Conservation (phyloP, 2,329 filamentous ascomycete genomes). For the Exophiala sideris region DNA sequence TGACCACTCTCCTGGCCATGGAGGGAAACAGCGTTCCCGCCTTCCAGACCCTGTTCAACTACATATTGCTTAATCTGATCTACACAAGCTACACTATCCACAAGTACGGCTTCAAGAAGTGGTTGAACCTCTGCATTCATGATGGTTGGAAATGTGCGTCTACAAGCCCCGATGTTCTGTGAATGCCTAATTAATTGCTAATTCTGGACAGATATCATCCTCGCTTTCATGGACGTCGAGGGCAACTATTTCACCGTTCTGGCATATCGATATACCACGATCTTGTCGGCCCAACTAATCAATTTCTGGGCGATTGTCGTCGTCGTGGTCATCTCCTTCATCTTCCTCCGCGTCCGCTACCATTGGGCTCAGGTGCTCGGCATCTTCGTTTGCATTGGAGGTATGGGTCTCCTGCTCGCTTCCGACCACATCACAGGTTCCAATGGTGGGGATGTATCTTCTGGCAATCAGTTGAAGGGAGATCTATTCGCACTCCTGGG, state of each 20-base stretch:
- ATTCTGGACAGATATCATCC: conserved; percentile 62
- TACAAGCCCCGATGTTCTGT: background rate
- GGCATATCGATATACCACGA: conserved; percentile 88
- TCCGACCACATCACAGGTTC: conserved; percentile 77
- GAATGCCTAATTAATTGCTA: background rate
- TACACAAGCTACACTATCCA: conserved; percentile 79
- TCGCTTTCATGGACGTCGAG: conserved; percentile 89
- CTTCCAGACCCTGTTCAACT: conserved; percentile 95
- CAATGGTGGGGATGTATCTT: conserved; percentile 58
- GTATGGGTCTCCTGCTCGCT: conserved; percentile 80
- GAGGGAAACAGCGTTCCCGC: conserved; percentile 79
- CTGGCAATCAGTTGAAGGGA: conserved; percentile 75
- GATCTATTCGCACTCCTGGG: conserved; percentile 88
- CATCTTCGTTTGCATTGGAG: conserved; percentile 86
- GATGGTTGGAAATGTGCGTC: conserved; percentile 78
- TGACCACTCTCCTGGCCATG: conserved; percentile 69
- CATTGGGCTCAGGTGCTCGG: conserved; percentile 78
- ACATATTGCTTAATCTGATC: conserved; percentile 75
- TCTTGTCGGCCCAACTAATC: conserved; percentile 88
- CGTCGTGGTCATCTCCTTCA: conserved; percentile 80
- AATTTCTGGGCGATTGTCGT: conserved; percentile 98
- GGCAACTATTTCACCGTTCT: conserved; percentile 98
- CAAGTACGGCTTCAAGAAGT: conserved; percentile 72
- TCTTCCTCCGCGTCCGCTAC: conserved; percentile 83
- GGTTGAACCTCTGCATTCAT: conserved; percentile 58